Evolutionary conservation across 305 asterid genomes (phyloP).

Genomic region (Solanum hybrid): DNA sequence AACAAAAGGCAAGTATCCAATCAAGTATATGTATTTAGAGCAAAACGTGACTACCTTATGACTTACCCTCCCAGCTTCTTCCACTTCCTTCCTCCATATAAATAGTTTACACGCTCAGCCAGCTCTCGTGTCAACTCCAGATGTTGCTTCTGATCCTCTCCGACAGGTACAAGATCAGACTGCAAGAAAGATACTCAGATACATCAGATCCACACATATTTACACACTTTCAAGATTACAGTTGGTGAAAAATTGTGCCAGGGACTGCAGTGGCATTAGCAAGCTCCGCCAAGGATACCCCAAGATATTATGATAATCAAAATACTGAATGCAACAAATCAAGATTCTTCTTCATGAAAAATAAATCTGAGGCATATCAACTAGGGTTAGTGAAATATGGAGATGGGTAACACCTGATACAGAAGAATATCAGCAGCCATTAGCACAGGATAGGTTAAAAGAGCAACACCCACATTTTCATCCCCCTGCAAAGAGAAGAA

Average conservation of each 20-base stretch:
- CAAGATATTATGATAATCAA: neutral
- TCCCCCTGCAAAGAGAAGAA: constrained; percentile 48
- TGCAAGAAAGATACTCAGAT: constrained; percentile 36
- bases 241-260: neutral
- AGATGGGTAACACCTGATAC: constrained; percentile 54
- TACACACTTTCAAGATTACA: constrained; percentile 7
- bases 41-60: constrained; percentile 5
- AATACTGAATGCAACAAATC: neutral
- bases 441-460: constrained; percentile 87
- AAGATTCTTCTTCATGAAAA: neutral
- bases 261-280: constrained; percentile 2
- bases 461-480: constrained; percentile 92
- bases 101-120: constrained; percentile 80
- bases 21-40: constrained; percentile 2
- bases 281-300: neutral
- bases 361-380: neutral
- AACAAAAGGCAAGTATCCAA: neutral
- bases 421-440: constrained; percentile 98
- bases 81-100: constrained; percentile 96
- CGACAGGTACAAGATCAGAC: constrained; percentile 99
- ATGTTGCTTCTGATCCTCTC: constrained; percentile 99
- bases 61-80: constrained; percentile 95
- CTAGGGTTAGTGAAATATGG: neutral
- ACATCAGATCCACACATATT: constrained; percentile 28
- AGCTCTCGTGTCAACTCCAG: constrained; percentile 88